Conservation (phyloP, 1,284 basidiomycete genomes). For the Cutaneotrichosporon cyanovorans region DNA sequence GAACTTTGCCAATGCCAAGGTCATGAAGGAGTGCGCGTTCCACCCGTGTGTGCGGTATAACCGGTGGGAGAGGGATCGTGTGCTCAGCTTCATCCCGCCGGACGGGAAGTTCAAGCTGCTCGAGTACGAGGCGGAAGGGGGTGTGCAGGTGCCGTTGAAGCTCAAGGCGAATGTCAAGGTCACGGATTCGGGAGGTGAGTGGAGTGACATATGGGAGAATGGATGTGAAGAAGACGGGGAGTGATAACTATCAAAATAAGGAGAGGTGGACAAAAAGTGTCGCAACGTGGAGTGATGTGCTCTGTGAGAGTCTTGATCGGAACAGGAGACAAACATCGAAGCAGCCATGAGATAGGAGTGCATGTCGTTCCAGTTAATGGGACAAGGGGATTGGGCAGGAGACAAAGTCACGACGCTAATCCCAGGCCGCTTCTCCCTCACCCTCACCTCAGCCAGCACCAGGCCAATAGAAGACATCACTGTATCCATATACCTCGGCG, state of each 20-base stretch:
- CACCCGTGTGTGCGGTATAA: slow-evolving; percentile 81
- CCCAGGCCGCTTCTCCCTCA: slow-evolving; percentile 63
- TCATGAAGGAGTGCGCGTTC: slow-evolving; percentile 71
- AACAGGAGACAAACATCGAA: too few species aligned
- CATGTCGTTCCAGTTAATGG: too few species aligned
- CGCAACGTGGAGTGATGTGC: too few species aligned
- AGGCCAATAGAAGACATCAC: slow-evolving; percentile 59
- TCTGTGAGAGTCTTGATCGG: too few species aligned
- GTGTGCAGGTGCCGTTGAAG: slow-evolving; percentile 57
- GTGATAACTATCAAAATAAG: too few species aligned
- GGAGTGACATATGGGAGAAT: too few species aligned
- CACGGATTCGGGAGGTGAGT: slow-evolving; percentile 58
- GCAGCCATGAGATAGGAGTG: too few species aligned
- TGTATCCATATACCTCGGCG: slow-evolving; percentile 66
- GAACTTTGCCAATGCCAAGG: slow-evolving; percentile 67
- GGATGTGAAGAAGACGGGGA: too few species aligned
- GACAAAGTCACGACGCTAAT: too few species aligned
- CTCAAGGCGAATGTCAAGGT: slow-evolving; percentile 58
- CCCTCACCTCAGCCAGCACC: slow-evolving; percentile 54
- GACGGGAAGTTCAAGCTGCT: slow-evolving; percentile 83
- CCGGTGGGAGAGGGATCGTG: slow-evolving; percentile 69
- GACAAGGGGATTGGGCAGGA: too few species aligned
- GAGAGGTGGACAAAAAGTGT: too few species aligned
- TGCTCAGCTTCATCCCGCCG: slow-evolving; percentile 86
- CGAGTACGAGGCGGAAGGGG: slow-evolving; percentile 58